Base-by-base conservation (phyloP, 179 eudicot genomes). In the Nepenthes alata region DNA sequence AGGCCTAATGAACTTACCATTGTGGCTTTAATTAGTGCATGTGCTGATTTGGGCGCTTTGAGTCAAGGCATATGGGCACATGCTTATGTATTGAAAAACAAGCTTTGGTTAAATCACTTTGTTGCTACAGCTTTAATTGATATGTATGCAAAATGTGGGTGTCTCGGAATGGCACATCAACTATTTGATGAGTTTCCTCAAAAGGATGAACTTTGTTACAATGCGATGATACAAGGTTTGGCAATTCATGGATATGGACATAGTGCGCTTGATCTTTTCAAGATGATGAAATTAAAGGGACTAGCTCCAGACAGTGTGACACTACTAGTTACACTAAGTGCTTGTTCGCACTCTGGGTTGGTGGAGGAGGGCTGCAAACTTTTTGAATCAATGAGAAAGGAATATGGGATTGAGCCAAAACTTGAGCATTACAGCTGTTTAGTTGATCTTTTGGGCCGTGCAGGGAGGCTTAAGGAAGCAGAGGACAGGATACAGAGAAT, bases 321-420 rank as follows among this genome's bases (percentile, higher is more conserved):
- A 48, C 60, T 79, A 11, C 41, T 75, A 44, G 77, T 65, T 41
- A 56, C 64, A 55, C 67, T 79, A 41, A 66, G 72, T 68, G 83
- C 78, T 63, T 80, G 81, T 60, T 73, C 74, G 1, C 80, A 80
- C 66, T 72, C 67, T n/a, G 83, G 83, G 34, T 53, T 76, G 62
- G 78, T 80, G 48, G 71, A 55, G 13, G 72, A 73, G 59, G 83
- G 80, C 3, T 53, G 71, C 25, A 44, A 53, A 12, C 49, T 47
- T 57, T 80, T 80, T 54, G 69, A 73, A 12, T 47, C 72, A 6
- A 80, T 80, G 83, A 47, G 55, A 55, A 55, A 58, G n/a, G 53
- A 52, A 6, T 76, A 70, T 39, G 67, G 66, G 1, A 55, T 80
- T 37, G 65, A 73, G 62, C 83, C 80, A 8, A 71, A 66, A 47